A percentile compares a stretch with the other conserved stretches of the same genome.
phyloP scores from a whole-genome alignment of 257 asterid species.

The Gentiana macrophylla region DNA sequence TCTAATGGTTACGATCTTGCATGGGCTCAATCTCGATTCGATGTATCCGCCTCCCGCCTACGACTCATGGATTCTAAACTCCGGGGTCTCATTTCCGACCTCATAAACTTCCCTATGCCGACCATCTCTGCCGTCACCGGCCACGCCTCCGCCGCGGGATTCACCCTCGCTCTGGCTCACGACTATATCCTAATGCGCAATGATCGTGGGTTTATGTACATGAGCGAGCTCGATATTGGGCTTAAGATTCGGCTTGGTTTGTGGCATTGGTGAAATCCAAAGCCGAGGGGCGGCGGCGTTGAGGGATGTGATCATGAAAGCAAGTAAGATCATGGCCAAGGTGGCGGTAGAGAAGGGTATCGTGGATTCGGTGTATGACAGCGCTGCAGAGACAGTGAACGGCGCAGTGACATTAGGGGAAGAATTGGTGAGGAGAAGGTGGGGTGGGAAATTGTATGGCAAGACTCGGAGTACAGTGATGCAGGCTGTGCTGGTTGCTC shows the following conservation, averaged over 20 bases:
- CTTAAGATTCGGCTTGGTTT: slow-evolving; percentile 34
- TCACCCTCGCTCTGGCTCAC: slow-evolving; percentile 39
- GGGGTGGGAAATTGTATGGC: slow-evolving; percentile 43
- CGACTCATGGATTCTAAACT: slow-evolving; percentile 31
- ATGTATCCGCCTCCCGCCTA: slow-evolving; percentile 16
- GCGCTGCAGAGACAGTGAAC: slow-evolving; percentile 40
- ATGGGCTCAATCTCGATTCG: slow-evolving; percentile 19
- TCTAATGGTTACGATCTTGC: slow-evolving; percentile 62
- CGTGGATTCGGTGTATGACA: slow-evolving; percentile 37
- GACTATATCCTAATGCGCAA: slow-evolving; percentile 48
- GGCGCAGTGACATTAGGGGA: slow-evolving; percentile 38
- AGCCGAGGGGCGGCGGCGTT: slow-evolving; percentile 21
- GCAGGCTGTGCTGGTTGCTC: slow-evolving; percentile 24
- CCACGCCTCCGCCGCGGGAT: slow-evolving; percentile 48
- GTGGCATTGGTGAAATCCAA: slow-evolving; percentile 22
- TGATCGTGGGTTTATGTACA: slow-evolving; percentile 39
- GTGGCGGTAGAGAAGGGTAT: slow-evolving; percentile 38
- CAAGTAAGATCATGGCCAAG: slow-evolving; percentile 35
- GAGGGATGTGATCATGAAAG: slow-evolving; percentile 38
- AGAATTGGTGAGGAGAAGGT: slow-evolving; percentile 33
- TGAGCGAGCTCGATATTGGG: slow-evolving; percentile 49
- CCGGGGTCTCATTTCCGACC: slow-evolving; percentile 38
- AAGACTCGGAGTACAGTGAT: slow-evolving; percentile 25
- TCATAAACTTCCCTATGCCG: slow-evolving; percentile 53
- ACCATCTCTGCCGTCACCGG: slow-evolving; percentile 63